Conservation (phyloP, 805 yeast genomes). For the Lachancea meyersii region DNA sequence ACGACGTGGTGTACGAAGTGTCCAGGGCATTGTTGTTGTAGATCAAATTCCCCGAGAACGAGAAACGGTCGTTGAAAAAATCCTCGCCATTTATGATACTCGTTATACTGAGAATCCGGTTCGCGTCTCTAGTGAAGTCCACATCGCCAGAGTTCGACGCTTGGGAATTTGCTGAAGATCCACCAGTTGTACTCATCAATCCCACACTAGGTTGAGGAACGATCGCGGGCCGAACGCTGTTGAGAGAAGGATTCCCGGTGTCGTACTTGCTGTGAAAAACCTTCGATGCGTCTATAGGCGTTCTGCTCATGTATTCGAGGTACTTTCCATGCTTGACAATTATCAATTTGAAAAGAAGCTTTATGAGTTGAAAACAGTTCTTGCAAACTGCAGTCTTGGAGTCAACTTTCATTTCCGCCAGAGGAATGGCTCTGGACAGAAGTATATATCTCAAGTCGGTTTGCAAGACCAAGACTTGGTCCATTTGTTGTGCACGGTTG, state of each 20-base stretch:
- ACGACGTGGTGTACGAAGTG: conserved; percentile 22
- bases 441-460: conserved; percentile 31
- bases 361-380: conserved; percentile 30
- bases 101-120: conserved; percentile 7
- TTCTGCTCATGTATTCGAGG: neutral
- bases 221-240: conserved; percentile 5
- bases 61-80: conserved; percentile 9
- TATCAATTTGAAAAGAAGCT: conserved; percentile 30
- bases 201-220: conserved; percentile 11
- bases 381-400: conserved; percentile 31
- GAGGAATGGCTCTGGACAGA: conserved; percentile 29
- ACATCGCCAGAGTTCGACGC: conserved; percentile 2
- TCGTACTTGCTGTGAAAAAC: conserved; percentile 11
- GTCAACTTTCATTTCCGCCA: conserved; percentile 31
- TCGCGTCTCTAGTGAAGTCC: conserved; percentile 1
- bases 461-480: conserved; percentile 31
- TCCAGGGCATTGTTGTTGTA: conserved; percentile 10
- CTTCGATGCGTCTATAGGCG: conserved; percentile 1
- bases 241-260: conserved; percentile 5
- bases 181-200: neutral
- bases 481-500: conserved; percentile 25
- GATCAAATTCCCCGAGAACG: conserved; percentile 9
- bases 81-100: conserved; percentile 8
- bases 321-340: conserved; percentile 24
- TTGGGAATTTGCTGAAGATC: neutral